Evolutionary conservation across 306 rosid genomes (phyloP).

Genomic region (Leucaena leucocephala): DNA sequence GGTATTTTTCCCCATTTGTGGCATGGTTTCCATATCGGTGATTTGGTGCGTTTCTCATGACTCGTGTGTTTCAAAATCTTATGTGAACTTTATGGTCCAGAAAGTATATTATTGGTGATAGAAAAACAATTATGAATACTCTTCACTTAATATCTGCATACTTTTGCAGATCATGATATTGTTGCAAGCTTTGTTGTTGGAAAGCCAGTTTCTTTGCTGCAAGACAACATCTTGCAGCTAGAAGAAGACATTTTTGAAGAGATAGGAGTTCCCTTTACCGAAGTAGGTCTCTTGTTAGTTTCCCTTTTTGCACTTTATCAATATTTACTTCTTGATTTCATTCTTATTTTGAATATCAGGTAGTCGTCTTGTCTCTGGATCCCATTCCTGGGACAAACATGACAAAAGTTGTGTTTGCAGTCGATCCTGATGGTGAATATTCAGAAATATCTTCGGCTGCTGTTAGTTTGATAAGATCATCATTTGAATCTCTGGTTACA

Average conservation of each 20-base stretch:
- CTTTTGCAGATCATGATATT: slow-evolving; percentile 68
- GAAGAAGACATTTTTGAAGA: slow-evolving; percentile 62
- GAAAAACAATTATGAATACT: slow-evolving; percentile 14
- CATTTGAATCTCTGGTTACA: slow-evolving; percentile 49
- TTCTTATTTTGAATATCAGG: slow-evolving; percentile 51
- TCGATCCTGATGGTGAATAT: slow-evolving; percentile 55
- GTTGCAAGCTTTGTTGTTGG: slow-evolving; percentile 70
- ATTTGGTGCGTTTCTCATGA: neutral
- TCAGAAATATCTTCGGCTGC: slow-evolving; percentile 52
- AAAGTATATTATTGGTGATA: slow-evolving; percentile 20
- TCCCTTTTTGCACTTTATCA: slow-evolving; percentile 22
- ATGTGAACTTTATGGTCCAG: slow-evolving; percentile 6
- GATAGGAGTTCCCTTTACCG: slow-evolving; percentile 57
- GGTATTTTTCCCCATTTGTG: slow-evolving; percentile 13
- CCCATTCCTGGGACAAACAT: slow-evolving; percentile 48
- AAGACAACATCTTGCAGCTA: slow-evolving; percentile 65
- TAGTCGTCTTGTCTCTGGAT: slow-evolving; percentile 66
- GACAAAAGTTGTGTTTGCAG: slow-evolving; percentile 70
- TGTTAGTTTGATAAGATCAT: slow-evolving; percentile 60
- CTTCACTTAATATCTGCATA: slow-evolving; percentile 20
- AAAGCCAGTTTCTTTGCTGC: slow-evolving; percentile 61
- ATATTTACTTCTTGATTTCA: slow-evolving; percentile 28
- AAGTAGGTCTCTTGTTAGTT: slow-evolving; percentile 47
- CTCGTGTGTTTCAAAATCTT: slow-evolving; percentile 4
- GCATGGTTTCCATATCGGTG: slow-evolving; percentile 5